phyloP scores from a whole-genome alignment of 345 rosid species.

The Mangifera indica region DNA sequence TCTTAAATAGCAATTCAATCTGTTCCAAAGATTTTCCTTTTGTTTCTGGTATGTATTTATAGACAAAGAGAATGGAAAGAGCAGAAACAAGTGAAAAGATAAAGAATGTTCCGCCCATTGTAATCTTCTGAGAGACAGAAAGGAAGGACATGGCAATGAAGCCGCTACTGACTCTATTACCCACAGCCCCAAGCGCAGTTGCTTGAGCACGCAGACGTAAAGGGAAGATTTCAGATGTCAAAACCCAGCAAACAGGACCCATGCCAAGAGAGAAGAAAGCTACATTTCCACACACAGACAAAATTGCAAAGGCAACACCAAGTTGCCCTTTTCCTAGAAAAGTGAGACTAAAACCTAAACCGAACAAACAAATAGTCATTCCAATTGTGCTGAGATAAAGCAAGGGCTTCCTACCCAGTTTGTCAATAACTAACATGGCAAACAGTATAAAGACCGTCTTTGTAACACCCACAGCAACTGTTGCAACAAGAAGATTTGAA shows the following conservation, averaged over 20 bases:
- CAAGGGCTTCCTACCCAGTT: slow-evolving; percentile 69
- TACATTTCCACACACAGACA: slow-evolving; percentile 71
- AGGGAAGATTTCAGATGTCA: slow-evolving; percentile 82
- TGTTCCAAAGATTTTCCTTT: slow-evolving; percentile 83
- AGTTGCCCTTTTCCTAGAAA: slow-evolving; percentile 46
- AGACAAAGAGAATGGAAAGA: slow-evolving; percentile 60
- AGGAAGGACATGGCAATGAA: slow-evolving; percentile 82
- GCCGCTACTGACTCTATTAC: slow-evolving; percentile 76
- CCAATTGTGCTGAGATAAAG: slow-evolving; percentile 82
- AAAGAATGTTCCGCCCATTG: slow-evolving; percentile 67
- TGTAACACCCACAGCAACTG: slow-evolving; percentile 72
- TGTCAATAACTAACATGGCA: slow-evolving; percentile 67
- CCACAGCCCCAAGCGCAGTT: slow-evolving; percentile 71
- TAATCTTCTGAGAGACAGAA: slow-evolving; percentile 53
- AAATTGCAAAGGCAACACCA: slow-evolving; percentile 43
- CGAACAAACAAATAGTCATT: slow-evolving; percentile 67
- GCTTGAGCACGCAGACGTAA: slow-evolving; percentile 78
- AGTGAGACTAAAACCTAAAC: slow-evolving; percentile 55
- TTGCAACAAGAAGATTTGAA: slow-evolving; percentile 63
- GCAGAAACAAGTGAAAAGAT: slow-evolving; percentile 56
- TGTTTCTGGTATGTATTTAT: slow-evolving; percentile 65
- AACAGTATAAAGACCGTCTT: slow-evolving; percentile 64
- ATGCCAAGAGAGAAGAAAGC: slow-evolving; percentile 83
- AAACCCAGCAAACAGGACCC: slow-evolving; percentile 81
- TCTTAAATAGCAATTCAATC: slow-evolving; percentile 59